Evolutionary conservation across 345 rosid genomes (phyloP), one percentile per base, ranked within the genome.

Genomic region (Abelmoschus esculentus): DNA sequence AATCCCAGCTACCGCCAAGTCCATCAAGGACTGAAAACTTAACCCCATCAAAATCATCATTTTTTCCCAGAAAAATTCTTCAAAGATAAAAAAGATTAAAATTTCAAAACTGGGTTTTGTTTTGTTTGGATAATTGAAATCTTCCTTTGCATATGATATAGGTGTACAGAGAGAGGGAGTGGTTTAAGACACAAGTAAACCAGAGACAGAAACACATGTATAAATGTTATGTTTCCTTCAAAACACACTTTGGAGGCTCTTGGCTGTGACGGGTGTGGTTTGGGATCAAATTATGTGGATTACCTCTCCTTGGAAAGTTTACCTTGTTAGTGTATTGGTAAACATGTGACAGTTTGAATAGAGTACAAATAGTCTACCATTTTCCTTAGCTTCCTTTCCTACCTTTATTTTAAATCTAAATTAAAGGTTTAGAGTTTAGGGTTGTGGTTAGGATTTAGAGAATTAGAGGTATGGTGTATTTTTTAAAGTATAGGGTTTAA

Each of bases 1-100:
- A 72, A 90, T 68, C 61, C 90, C 92, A 4, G 97, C 97, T 57
- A 93, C 83, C 61, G 75, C 71, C 76, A 89, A 72, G 85, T 93
- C 98, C 74, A 89, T 46, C 2, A 82, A 17, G 59, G 83, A 71
- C 81, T 86, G 96, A 46, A 89, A 1, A 72, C 86, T 86, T 53
- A 86, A 72, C 4, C 86, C 82, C 82, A 83, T 62, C 69, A 84
- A 54, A 72, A 81, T 49, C 78, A 61, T 57, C 79, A 70, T 82
- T 42, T 63, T 34, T 46, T 42, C 66, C 17, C 57, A 6, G 26
- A 22, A 22, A 22, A 1, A 22, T 22, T 22, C 26, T 22, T 22
- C 26, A 11, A 53, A 74, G 18, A 57, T 22, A 26, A 38, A 58
- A 58, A 52, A 53, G 19, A 52, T 1, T 0, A 47, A 26, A 46